These are phyloP conservation scores for Chlorella sp. DNA, from an alignment of 139 green algal genomes.

Conservation along the genomic window DNA sequence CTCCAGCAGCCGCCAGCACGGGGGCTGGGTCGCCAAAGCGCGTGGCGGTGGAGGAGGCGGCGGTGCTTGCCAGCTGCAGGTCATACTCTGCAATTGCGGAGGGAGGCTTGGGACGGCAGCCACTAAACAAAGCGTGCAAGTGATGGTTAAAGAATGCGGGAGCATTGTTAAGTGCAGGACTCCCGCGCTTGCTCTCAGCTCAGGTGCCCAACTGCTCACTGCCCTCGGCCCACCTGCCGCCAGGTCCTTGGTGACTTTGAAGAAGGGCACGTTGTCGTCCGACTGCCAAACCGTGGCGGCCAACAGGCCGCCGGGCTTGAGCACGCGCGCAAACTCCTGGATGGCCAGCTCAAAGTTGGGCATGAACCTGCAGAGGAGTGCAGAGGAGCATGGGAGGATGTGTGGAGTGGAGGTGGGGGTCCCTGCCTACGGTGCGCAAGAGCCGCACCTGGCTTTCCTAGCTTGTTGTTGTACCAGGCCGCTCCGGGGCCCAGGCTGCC, in stretches of 20 bases:
- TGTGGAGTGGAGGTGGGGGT: too few relatives aligned
- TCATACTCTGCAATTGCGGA: neutral
- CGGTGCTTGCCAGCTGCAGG: neutral
- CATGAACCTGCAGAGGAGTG: conserved; percentile 6
- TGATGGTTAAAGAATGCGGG: too few relatives aligned
- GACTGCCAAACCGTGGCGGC: neutral
- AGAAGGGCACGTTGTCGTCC: neutral
- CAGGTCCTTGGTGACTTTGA: neutral
- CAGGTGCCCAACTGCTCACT: neutral
- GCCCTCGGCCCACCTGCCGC: neutral
- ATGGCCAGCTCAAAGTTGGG: neutral
- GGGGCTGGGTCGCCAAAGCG: conserved; percentile 2
- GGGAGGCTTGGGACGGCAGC: neutral
- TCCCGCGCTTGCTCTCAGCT: neutral
- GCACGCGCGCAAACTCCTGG: conserved; percentile 19
- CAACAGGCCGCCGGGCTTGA: conserved; percentile 24
- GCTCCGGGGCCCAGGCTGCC: too few relatives aligned
- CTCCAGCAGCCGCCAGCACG: neutral
- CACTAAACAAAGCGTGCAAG: too few relatives aligned
- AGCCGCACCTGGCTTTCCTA: too few relatives aligned
- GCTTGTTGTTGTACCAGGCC: too few relatives aligned
- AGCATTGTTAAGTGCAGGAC: too few relatives aligned
- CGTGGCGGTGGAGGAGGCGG: neutral
- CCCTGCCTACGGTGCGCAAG: too few relatives aligned
- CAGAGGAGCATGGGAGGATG: too few relatives aligned